Percentiles rank a stretch among this genome's conserved stretches.
phyloP scores from a whole-genome alignment of 1,139 yeast genomes.

The Debaryomyces psychrophilus region DNA sequence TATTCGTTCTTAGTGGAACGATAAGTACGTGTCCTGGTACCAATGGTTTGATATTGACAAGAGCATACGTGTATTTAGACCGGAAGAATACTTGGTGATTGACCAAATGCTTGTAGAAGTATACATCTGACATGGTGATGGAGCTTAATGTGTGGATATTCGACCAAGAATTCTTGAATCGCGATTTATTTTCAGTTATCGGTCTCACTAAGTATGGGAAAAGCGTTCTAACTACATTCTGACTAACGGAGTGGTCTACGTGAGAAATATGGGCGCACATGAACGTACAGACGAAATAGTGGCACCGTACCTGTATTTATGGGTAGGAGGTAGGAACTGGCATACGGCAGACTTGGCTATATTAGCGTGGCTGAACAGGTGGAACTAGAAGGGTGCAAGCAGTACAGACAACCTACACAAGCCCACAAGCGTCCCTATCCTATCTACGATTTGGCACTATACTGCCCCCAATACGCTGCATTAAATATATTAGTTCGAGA shows the following conservation, averaged over 20 bases:
- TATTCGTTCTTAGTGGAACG: constrained; percentile 71
- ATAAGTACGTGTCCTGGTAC: constrained; percentile 89
- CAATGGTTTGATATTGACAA: constrained; percentile 87
- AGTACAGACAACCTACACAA: no score
- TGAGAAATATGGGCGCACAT: no score
- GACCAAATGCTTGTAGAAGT: constrained; percentile 60
- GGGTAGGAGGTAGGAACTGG: no score
- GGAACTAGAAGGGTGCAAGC: no score
- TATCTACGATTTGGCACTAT: no score
- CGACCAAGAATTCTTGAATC: background rate
- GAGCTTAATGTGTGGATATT: background rate
- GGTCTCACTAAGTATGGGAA: background rate
- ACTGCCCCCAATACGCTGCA: background rate
- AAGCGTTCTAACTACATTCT: no score
- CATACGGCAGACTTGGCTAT: no score
- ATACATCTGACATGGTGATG: constrained; percentile 23
- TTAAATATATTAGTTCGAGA: background rate
- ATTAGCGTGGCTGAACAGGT: no score
- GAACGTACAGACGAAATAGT: no score
- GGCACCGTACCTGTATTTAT: no score
- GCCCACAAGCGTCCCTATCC: no score
- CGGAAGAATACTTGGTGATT: constrained; percentile 64
- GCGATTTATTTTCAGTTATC: background rate
- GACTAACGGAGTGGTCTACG: no score
- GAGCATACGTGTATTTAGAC: constrained; percentile 67